A percentile compares a stretch with the other conserved stretches of the same genome.
phyloP scores from a whole-genome alignment of 2,329 filamentous ascomycete species.

The Hirsutella rhossiliensis region DNA sequence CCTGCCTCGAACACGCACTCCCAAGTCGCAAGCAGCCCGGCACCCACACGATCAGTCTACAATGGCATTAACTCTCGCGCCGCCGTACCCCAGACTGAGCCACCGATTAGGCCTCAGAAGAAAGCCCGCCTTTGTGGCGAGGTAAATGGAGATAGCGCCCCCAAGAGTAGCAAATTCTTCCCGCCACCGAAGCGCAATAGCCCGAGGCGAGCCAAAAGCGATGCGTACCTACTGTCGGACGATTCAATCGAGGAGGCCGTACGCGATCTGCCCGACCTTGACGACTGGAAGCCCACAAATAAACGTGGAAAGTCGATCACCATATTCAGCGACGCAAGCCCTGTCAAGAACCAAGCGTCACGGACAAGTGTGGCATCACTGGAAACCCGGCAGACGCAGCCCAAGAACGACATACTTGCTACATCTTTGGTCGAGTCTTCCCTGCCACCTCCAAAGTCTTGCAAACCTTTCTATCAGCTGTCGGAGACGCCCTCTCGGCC shows the following conservation, averaged over 20 bases:
- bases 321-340: slow-evolving; percentile 33
- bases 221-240: slow-evolving; percentile 38
- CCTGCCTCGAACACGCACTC: slow-evolving; percentile 33
- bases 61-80: slow-evolving; percentile 5
- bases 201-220: slow-evolving; percentile 19
- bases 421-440: neutral
- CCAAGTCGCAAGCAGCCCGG: slow-evolving; percentile 10
- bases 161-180: slow-evolving; percentile 44
- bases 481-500: slow-evolving; percentile 17
- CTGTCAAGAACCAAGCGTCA: slow-evolving; percentile 6
- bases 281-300: slow-evolving; percentile 28
- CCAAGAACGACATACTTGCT: neutral
- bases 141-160: slow-evolving; percentile 16
- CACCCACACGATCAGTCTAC: slow-evolving; percentile 6
- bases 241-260: slow-evolving; percentile 46
- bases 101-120: slow-evolving; percentile 34
- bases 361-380: neutral
- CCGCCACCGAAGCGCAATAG: slow-evolving; percentile 16
- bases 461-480: neutral
- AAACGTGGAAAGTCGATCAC: slow-evolving; percentile 25
- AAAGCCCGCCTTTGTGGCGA: slow-evolving; percentile 44
- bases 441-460: too few species aligned
- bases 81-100: slow-evolving; percentile 9
- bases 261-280: slow-evolving; percentile 36
- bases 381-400: neutral